Base-by-base conservation (phyloP, 2,329 filamentous ascomycete genomes). In the Botrytis fabae region DNA sequence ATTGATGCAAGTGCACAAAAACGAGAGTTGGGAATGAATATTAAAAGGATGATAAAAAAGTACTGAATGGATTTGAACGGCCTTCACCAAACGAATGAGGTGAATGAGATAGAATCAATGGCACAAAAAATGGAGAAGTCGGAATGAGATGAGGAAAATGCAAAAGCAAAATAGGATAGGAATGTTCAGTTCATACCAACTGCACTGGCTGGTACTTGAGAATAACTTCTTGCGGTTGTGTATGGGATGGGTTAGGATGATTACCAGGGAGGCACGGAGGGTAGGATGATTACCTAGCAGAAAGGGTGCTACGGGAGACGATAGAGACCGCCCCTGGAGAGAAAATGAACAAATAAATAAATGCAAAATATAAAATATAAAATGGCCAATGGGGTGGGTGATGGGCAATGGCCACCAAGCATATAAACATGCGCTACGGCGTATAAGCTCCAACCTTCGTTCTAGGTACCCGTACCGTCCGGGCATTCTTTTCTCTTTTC, bases 21-120 rank as follows among this genome's bases (percentile, higher is more conserved):
- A 64, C 71, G 60, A 70, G 63, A 61, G 68, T 38, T 40, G 22
- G 61, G 18, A 40, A 40, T 61, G 28, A 35, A 59, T n/a, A 32
- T 14, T 60, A 51, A 46, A 73, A 71, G 46, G 42, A 71, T 48
- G 44, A 73, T 57, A 40, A 5, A 57, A 14, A 70, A 12, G 42
- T 38, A 44, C 44, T 42, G 60, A 51, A 73, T 48, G 38, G 7
- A 16, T 46, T 59, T 35, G 65, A 68, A 48, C 59, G 10, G 28
- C 22, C 69, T 61, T 72, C 61, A 73, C 72, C 61, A 73, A 90
- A 85, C 88, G 88, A 90, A 84, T 87, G 88, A 89, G 84, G 84
- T 83, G 83, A 83, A 73, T 71, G 59, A 5, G n/a, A 59, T 65
- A 3, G n/a, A 59, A 72, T 57, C n/a, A 35, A 66, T 73, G 61